Conservation (phyloP, 192 early-diverging fungal species). For the Linnemannia zychae region DNA sequence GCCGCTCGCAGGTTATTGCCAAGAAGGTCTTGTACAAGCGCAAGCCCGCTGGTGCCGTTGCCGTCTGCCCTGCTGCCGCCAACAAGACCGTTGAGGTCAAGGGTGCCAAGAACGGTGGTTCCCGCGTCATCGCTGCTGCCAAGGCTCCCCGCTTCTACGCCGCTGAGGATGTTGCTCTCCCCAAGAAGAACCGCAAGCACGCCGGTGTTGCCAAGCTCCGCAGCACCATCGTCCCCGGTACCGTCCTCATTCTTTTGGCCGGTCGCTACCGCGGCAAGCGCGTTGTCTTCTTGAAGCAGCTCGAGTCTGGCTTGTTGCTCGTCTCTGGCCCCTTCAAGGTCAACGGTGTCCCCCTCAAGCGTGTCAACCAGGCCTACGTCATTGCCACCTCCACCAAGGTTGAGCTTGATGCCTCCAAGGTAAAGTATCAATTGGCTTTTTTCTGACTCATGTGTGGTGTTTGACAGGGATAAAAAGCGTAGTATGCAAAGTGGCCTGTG, state of each 20-base stretch:
- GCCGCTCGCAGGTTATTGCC: slow-evolving; percentile 86
- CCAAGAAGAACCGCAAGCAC: slow-evolving; percentile 87
- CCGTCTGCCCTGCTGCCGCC: slow-evolving; percentile 63
- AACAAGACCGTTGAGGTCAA: slow-evolving; percentile 79
- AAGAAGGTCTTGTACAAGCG: slow-evolving; percentile 94
- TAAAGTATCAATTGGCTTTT: slow-evolving; percentile 31
- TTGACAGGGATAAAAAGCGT: too few relatives aligned
- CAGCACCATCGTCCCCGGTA: slow-evolving; percentile 95
- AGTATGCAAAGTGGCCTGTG: slow-evolving; percentile 10
- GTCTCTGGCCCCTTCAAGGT: slow-evolving; percentile 98
- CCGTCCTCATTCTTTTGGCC: slow-evolving; percentile 95
- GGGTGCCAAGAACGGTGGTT: slow-evolving; percentile 87
- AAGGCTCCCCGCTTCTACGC: slow-evolving; percentile 87
- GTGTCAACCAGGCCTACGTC: slow-evolving; percentile 99
- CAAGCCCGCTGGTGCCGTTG: slow-evolving; percentile 73
- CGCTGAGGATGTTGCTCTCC: slow-evolving; percentile 84
- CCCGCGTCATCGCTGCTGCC: slow-evolving; percentile 75
- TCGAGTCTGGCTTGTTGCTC: slow-evolving; percentile 94
- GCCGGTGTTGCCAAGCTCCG: slow-evolving; percentile 82
- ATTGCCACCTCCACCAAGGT: slow-evolving; percentile 99
- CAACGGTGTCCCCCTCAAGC: slow-evolving; percentile 98
- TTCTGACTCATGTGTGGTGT: neutral
- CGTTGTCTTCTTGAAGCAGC: slow-evolving; percentile 98
- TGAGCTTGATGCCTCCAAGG: slow-evolving; percentile 83
- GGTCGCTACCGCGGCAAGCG: slow-evolving; percentile 98